Evolutionary conservation across 805 yeast genomes (phyloP).

Genomic region (Sungouiella thailandica): DNA sequence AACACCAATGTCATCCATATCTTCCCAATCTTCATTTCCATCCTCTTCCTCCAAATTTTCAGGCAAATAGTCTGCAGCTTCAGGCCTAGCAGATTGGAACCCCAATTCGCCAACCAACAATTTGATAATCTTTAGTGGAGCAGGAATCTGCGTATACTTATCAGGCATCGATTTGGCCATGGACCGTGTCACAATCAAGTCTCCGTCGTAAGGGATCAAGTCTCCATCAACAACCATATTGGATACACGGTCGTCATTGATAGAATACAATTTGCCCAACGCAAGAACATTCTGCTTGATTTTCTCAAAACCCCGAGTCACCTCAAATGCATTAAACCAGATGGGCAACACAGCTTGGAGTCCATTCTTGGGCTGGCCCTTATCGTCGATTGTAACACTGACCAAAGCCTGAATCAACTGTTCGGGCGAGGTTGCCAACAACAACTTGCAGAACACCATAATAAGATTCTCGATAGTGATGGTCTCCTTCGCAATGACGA

Average conservation of each 20-base stretch:
- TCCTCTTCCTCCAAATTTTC: conserved; percentile 27
- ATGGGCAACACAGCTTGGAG: conserved; percentile 59
- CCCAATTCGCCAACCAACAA: conserved; percentile 64
- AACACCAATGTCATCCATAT: conserved; percentile 60
- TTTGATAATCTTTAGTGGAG: conserved; percentile 67
- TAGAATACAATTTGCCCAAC: conserved; percentile 56
- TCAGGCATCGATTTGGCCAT: conserved; percentile 66
- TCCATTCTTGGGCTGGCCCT: conserved; percentile 29
- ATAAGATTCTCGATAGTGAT: conserved; percentile 74
- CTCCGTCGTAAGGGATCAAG: conserved; percentile 53
- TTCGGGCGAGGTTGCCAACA: conserved; percentile 50
- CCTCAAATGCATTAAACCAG: conserved; percentile 82
- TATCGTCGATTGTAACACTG: conserved; percentile 21
- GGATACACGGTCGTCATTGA: conserved; percentile 51
- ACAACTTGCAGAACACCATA: conserved; percentile 69
- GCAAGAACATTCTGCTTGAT: conserved; percentile 69
- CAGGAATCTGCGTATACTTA: conserved; percentile 59
- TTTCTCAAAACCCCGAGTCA: conserved; percentile 70
- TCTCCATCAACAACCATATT: conserved; percentile 71
- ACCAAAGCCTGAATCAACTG: conserved; percentile 60
- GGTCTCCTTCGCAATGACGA: conserved; percentile 61
- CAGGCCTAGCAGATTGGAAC: conserved; percentile 54
- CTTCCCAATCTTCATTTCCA: conserved; percentile 63
- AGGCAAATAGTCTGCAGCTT: conserved; percentile 32
- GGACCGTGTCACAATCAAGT: conserved; percentile 78